A percentile compares a stretch with the other conserved stretches of the same genome.
Conservation (phyloP, 1,284 basidiomycete genomes). For the Agaricales sp. region DNA sequence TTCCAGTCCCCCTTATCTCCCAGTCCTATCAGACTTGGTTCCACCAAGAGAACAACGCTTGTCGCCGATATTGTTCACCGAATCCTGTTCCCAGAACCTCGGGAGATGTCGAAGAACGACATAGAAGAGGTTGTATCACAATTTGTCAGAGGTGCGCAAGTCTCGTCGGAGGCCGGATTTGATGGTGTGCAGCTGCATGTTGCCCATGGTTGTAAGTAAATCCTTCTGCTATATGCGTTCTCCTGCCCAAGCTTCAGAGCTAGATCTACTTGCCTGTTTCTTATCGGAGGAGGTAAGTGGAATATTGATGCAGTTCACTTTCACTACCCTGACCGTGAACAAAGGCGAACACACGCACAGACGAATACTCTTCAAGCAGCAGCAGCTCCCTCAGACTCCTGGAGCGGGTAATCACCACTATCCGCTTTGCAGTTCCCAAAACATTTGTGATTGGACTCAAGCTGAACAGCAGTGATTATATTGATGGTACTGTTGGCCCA, state of each 20-base stretch:
- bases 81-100: constrained; percentile 55
- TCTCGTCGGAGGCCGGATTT: constrained; percentile 69
- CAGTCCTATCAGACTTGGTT: constrained; percentile 52
- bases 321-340: background rate
- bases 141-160: constrained; percentile 63
- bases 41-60: constrained; percentile 19
- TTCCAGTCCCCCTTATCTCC: constrained; percentile 64
- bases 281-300: constrained; percentile 61
- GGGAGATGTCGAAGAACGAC: constrained; percentile 47
- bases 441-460: constrained; percentile 80
- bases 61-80: constrained; percentile 35
- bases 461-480: constrained; percentile 81
- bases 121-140: constrained; percentile 51
- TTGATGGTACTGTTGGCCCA: constrained; percentile 30
- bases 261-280: constrained; percentile 81
- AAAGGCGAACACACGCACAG: constrained; percentile 62
- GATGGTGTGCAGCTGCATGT: constrained; percentile 87
- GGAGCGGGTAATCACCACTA: constrained; percentile 48
- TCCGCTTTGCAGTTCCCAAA: constrained; percentile 46
- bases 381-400: constrained; percentile 52
- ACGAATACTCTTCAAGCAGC: constrained; percentile 43
- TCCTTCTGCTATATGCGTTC: background rate
- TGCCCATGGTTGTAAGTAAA: constrained; percentile 74
- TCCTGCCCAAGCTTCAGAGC: background rate
- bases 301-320: background rate